phyloP scores from a whole-genome alignment of 371 early-diverging fungal genomes.

The Encephalitozoon romaleae region DNA sequence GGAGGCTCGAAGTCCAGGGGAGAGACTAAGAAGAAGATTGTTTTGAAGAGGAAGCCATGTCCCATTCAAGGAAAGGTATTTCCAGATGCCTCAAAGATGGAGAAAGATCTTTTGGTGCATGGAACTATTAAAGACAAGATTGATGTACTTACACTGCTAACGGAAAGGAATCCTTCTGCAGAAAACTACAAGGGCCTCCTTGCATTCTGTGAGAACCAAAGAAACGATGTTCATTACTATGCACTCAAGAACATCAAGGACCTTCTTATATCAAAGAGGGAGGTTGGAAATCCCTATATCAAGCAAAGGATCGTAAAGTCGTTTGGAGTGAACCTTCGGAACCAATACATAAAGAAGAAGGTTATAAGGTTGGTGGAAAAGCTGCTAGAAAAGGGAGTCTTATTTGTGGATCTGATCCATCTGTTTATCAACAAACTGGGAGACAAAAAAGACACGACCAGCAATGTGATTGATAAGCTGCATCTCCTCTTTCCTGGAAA shows the following conservation, averaged over 20 bases:
- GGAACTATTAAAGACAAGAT: slow-evolving; percentile 50
- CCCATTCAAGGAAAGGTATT: neutral
- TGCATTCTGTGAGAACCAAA: slow-evolving; percentile 37
- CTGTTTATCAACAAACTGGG: slow-evolving; percentile 37
- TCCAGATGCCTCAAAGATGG: slow-evolving; percentile 32
- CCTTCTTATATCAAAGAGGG: slow-evolving; percentile 25
- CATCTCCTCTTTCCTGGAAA: neutral
- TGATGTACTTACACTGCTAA: slow-evolving; percentile 27
- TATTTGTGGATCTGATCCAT: slow-evolving; percentile 33
- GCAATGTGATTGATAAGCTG: slow-evolving; percentile 8
- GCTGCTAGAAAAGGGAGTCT: slow-evolving; percentile 28
- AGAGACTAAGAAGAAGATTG: neutral
- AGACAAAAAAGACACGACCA: slow-evolving; percentile 25
- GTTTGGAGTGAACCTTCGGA: slow-evolving; percentile 37
- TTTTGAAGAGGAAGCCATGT: neutral
- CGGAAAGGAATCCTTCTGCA: slow-evolving; percentile 21
- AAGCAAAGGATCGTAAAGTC: slow-evolving; percentile 38
- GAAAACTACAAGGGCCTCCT: slow-evolving; percentile 42
- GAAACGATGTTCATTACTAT: slow-evolving; percentile 45
- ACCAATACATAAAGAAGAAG: slow-evolving; percentile 45
- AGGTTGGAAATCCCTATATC: slow-evolving; percentile 22
- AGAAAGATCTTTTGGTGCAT: slow-evolving; percentile 37
- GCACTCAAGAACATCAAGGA: slow-evolving; percentile 42
- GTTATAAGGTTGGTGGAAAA: slow-evolving; percentile 31
- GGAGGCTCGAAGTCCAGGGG: neutral